These are phyloP conservation scores for Chytriomyces confervae DNA, from an alignment of 192 early-diverging fungal species.

Conservation along the genomic window DNA sequence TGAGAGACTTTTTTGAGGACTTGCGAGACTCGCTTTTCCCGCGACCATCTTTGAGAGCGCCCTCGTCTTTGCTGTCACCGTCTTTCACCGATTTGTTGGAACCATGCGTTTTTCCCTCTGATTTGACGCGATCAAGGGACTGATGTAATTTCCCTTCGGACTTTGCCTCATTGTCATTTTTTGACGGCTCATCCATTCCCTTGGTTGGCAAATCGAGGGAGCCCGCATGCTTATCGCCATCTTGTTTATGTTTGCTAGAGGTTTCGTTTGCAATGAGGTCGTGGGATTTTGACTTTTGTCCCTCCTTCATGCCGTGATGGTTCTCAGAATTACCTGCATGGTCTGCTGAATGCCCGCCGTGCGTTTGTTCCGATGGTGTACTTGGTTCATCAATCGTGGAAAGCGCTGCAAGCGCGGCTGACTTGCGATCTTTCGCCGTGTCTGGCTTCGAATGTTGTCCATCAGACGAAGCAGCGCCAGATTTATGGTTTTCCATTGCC, in stretches of 20 bases:
- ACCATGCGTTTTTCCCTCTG: neutral
- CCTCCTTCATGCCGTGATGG: neutral
- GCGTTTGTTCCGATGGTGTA: too few species aligned
- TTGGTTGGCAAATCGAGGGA: neutral
- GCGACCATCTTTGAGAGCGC: neutral
- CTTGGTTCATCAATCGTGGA: neutral
- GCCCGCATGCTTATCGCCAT: neutral
- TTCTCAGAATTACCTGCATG: neutral
- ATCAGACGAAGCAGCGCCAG: too few species aligned
- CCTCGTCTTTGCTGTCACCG: conserved; percentile 6
- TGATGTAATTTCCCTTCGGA: conserved; percentile 11
- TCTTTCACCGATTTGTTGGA: conserved; percentile 19
- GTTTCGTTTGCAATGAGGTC: neutral
- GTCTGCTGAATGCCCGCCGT: too few species aligned
- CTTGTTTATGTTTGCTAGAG: conserved; percentile 2
- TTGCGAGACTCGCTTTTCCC: conserved; percentile 17
- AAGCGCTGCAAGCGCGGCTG: neutral
- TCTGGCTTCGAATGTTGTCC: neutral
- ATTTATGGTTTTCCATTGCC: conserved; percentile 20
- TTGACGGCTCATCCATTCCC: neutral
- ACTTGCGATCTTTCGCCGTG: neutral
- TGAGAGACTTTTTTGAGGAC: conserved; percentile 15
- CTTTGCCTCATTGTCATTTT: neutral
- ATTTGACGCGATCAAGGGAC: conserved; percentile 11
- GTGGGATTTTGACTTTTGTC: neutral